Base-by-base conservation (phyloP, 352 stramenopile genomes). In the Albugo laibachii region DNA sequence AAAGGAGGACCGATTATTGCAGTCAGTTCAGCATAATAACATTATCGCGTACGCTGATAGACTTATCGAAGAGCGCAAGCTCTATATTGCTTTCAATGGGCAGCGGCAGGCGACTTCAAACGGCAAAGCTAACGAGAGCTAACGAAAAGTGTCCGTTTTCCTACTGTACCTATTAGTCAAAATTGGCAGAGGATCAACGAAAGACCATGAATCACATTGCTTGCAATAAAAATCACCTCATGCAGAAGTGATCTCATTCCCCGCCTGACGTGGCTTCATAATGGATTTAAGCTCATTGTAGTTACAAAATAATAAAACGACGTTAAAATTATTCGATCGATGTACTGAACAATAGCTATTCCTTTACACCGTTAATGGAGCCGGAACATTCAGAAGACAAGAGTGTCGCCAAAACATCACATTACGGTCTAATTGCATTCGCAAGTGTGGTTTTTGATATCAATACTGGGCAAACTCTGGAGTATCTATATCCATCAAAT, bases 81-180 rank as follows among this genome's bases (percentile, higher is more conserved):
- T 97, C 13, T 79, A 84, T 54, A 96, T 97, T 58, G 83, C 86
- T 94, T 96, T 53, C 84, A 96, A 58, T 97, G 84, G 85, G 85
- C 87, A 41, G 80, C 89, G 52, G 88, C 85, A 4, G 89, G 89
- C 3, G 85, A 96, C 50, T 56, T 97, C 2, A 96, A 96, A 65
- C 63, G 85, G 0, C 85, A 96, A 60, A 80, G n/a, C n/a, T 94
- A 38, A 69, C 78, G 13, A 94, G 94, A 43, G 87, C 88, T 14
- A 75, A 83, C 50, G 82, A 95, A 80, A 34, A 43, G 56, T 0
- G 50, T 75, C 45, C 65, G 79, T 27, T 95, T 97, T 37, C n/a
- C n/a, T n/a, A n/a, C n/a, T n/a, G n/a, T n/a, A n/a, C n/a, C n/a
- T n/a, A n/a, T n/a, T n/a, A n/a, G n/a, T n/a, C n/a, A n/a, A n/a